phyloP scores from a whole-genome alignment of 345 rosid genomes.

The Psidium friedrichsthalianum region DNA sequence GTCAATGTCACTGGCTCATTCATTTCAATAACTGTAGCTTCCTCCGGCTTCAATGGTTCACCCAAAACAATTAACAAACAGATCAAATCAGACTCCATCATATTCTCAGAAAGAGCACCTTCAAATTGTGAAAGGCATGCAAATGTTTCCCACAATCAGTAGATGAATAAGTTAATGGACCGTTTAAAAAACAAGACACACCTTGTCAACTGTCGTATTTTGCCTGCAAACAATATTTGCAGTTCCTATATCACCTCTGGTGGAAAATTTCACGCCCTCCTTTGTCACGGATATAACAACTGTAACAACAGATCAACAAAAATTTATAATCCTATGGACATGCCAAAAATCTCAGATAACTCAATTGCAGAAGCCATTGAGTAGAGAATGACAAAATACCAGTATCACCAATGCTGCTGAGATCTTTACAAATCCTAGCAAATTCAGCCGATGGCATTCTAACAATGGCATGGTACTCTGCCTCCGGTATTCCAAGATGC shows the following conservation, averaged over 20 bases:
- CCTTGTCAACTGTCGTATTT: constrained; percentile 90
- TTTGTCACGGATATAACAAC: constrained; percentile 94
- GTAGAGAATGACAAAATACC: constrained; percentile 26
- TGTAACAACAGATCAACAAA: constrained; percentile 8
- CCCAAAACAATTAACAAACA: not conserved
- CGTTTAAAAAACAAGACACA: constrained; percentile 3
- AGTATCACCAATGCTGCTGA: constrained; percentile 88
- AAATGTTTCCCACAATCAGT: not conserved
- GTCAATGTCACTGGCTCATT: constrained; percentile 87
- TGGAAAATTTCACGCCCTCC: constrained; percentile 96
- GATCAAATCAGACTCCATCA: not conserved
- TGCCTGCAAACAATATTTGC: constrained; percentile 94
- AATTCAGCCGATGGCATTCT: constrained; percentile 93
- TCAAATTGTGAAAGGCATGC: not conserved
- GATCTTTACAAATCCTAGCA: constrained; percentile 84
- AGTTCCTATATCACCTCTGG: constrained; percentile 91
- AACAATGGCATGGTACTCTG: constrained; percentile 93
- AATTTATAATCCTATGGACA: not conserved
- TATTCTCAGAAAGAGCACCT: not conserved
- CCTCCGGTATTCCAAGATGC: constrained; percentile 98
- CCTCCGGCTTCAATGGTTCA: constrained; percentile 68
- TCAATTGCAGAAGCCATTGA: not conserved
- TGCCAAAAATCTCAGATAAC: not conserved
- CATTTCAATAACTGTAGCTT: constrained; percentile 83
- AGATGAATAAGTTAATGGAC: not conserved